phyloP scores from a whole-genome alignment of 371 early-diverging fungal species.

The Mucor lusitanicus region DNA sequence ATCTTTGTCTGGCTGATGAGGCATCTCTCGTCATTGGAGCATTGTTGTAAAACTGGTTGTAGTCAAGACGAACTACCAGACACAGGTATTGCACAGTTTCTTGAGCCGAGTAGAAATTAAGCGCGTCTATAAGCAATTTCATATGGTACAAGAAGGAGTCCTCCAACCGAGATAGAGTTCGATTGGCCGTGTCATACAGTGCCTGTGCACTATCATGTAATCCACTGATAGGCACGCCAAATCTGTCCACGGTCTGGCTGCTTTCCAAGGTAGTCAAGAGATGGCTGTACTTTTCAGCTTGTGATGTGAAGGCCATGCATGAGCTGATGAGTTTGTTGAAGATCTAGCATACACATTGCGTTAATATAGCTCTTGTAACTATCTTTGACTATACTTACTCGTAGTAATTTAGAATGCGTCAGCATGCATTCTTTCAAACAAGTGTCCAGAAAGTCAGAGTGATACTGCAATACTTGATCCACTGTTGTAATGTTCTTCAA shows the following conservation, averaged over 20 bases:
- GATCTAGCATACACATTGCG: slow-evolving; percentile 43
- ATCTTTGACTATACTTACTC: slow-evolving; percentile 43
- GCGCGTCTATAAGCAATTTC: slow-evolving; percentile 70
- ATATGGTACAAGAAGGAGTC: slow-evolving; percentile 67
- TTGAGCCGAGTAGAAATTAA: slow-evolving; percentile 76
- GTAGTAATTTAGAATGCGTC: slow-evolving; percentile 77
- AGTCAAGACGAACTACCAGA: slow-evolving; percentile 79
- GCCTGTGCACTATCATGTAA: slow-evolving; percentile 15
- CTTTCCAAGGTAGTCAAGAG: slow-evolving; percentile 46
- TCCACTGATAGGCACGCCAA: slow-evolving; percentile 43
- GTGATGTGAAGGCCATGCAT: slow-evolving; percentile 66
- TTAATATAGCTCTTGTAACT: not conserved
- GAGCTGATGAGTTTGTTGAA: slow-evolving; percentile 70
- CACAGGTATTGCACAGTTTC: slow-evolving; percentile 75
- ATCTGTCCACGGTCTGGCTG: slow-evolving; percentile 40
- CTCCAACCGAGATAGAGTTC: slow-evolving; percentile 59
- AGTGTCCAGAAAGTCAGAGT: slow-evolving; percentile 83
- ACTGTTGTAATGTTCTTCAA: slow-evolving; percentile 72
- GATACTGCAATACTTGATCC: slow-evolving; percentile 81
- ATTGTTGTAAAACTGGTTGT: slow-evolving; percentile 58
- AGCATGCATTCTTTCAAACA: slow-evolving; percentile 92
- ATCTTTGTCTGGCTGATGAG: slow-evolving; percentile 4
- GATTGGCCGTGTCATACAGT: slow-evolving; percentile 33
- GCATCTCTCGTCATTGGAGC: not conserved
- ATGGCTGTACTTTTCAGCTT: slow-evolving; percentile 50